These are phyloP conservation scores for Colletotrichum costaricense DNA, from an alignment of 2,329 filamentous ascomycete species.

Conservation along the genomic window DNA sequence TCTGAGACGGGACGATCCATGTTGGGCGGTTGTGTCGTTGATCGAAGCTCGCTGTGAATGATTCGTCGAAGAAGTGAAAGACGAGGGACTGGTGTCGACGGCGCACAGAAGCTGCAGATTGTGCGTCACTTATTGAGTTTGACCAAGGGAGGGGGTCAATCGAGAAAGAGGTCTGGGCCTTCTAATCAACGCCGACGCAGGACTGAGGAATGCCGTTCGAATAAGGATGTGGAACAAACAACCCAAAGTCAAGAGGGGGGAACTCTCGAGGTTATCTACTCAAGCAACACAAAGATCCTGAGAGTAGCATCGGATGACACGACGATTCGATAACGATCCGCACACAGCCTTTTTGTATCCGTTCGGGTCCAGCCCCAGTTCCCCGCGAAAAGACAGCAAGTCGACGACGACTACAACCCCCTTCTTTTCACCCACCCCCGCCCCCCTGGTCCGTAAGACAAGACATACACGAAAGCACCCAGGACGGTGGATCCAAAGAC, in stretches of 20 bases:
- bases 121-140: slow-evolving; percentile 17
- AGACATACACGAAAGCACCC: slow-evolving; percentile 3
- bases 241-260: background rate
- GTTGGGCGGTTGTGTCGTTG: background rate
- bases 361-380: background rate
- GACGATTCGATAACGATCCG: slow-evolving; percentile 8
- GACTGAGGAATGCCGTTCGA: slow-evolving; percentile 1
- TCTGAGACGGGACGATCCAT: slow-evolving; percentile 27
- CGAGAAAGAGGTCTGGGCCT: background rate
- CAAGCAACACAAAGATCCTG: background rate
- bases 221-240: background rate
- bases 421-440: background rate
- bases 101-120: slow-evolving; percentile 6
- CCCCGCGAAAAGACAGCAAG: background rate
- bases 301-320: slow-evolving; percentile 20
- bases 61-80: background rate
- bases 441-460: slow-evolving; percentile 5
- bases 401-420: background rate
- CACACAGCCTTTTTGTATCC: slow-evolving; percentile 10
- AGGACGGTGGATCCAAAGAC: background rate
- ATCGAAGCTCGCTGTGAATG: background rate
- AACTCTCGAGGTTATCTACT: slow-evolving; percentile 2
- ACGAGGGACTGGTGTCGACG: background rate
- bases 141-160: background rate
- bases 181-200: background rate